phyloP scores from a whole-genome alignment of 2,329 filamentous ascomycete species.

The Colletotrichum lupini region DNA sequence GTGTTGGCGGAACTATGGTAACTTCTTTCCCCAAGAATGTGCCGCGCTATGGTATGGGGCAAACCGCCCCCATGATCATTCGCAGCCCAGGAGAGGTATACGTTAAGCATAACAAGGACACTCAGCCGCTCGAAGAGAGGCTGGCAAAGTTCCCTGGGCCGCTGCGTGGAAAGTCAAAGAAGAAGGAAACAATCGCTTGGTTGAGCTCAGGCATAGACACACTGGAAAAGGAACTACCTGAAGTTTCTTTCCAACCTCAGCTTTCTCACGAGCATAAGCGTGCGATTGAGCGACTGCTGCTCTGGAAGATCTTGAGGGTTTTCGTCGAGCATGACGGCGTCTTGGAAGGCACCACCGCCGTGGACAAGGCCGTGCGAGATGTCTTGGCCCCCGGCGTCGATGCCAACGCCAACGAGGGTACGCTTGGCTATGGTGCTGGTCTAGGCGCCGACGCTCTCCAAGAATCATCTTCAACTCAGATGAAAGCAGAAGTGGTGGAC shows the following conservation, averaged over 20 bases:
- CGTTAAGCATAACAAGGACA: conserved; percentile 78
- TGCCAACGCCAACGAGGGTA: conserved; percentile 40
- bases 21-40: conserved; percentile 90
- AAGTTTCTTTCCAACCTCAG: conserved; percentile 57
- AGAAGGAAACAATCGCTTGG: conserved; percentile 92
- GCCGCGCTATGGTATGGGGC: conserved; percentile 84
- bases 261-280: conserved; percentile 74
- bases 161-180: conserved; percentile 89
- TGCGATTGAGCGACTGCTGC: conserved; percentile 79
- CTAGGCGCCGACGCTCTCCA: conserved; percentile 41
- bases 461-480: conserved; percentile 44
- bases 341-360: conserved; percentile 77
- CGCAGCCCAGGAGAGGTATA: conserved; percentile 85
- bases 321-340: conserved; percentile 89
- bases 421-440: conserved; percentile 39
- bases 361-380: conserved; percentile 80
- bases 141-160: conserved; percentile 90
- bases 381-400: conserved; percentile 73
- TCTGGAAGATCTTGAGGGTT: conserved; percentile 88
- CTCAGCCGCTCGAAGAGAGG: conserved; percentile 77
- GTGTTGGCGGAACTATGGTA: conserved; percentile 83
- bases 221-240: conserved; percentile 71
- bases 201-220: conserved; percentile 79
- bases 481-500: conserved; percentile 76
- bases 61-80: conserved; percentile 80